phyloP scores from a whole-genome alignment of 371 early-diverging fungal species.

The Syncephalis fuscata region DNA sequence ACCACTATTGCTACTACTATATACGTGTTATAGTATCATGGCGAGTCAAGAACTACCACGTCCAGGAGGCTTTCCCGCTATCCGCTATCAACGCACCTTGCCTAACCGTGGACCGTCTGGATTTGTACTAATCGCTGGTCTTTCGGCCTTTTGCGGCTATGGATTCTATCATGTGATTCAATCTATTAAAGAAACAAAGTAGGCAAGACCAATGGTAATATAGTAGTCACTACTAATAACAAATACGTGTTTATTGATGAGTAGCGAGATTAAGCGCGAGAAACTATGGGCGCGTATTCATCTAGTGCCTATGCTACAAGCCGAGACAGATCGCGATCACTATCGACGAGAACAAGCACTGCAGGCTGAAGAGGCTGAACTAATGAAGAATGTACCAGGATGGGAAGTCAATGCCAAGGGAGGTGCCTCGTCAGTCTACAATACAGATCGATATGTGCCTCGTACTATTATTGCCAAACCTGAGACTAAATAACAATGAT shows the following conservation, averaged over 20 bases:
- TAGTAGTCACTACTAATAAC: not conserved
- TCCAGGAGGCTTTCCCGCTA: slow-evolving; percentile 47
- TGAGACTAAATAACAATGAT: no score
- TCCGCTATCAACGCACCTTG: slow-evolving; percentile 73
- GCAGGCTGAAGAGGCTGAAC: slow-evolving; percentile 59
- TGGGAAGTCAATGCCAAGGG: slow-evolving; percentile 33
- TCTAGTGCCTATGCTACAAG: slow-evolving; percentile 75
- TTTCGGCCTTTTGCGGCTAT: slow-evolving; percentile 27
- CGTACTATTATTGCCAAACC: slow-evolving; percentile 13
- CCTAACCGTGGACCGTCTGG: slow-evolving; percentile 83
- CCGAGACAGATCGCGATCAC: slow-evolving; percentile 85
- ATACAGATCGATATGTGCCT: slow-evolving; percentile 59
- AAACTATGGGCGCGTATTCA: slow-evolving; percentile 87
- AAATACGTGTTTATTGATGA: slow-evolving; percentile 1
- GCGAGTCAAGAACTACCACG: slow-evolving; percentile 52
- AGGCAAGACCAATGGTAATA: no score
- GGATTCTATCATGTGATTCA: slow-evolving; percentile 39
- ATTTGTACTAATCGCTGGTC: slow-evolving; percentile 27
- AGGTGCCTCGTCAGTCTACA: slow-evolving; percentile 61
- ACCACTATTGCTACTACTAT: no score
- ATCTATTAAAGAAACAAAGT: slow-evolving; percentile 63
- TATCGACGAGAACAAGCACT: slow-evolving; percentile 69
- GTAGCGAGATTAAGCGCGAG: slow-evolving; percentile 82
- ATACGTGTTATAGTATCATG: no score
- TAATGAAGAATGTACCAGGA: slow-evolving; percentile 74